Conservation (phyloP, 2,329 filamentous ascomycete genomes). For the Metarhizium sp. region DNA sequence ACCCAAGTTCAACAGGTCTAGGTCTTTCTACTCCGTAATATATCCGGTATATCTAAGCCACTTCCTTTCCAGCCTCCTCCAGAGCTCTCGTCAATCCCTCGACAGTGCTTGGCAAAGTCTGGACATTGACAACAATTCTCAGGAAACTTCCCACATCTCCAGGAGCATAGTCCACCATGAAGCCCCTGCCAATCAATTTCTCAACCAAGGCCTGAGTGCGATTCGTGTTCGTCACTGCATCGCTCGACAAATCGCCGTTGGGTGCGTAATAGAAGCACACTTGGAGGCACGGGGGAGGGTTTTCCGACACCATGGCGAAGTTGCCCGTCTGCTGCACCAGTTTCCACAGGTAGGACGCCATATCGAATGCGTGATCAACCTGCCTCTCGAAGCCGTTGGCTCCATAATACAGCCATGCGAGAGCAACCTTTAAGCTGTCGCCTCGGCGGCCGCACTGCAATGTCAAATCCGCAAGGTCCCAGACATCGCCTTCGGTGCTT, state of each 20-base stretch:
- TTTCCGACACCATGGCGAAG: constrained; percentile 63
- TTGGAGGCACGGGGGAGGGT: constrained; percentile 80
- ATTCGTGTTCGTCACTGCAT: constrained; percentile 35
- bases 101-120: constrained; percentile 42
- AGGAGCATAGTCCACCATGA: constrained; percentile 54
- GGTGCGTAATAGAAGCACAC: constrained; percentile 87
- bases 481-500: constrained; percentile 49
- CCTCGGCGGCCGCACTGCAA: constrained; percentile 85
- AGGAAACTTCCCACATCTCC: constrained; percentile 47
- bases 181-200: constrained; percentile 39
- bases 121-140: constrained; percentile 49
- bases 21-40: not conserved
- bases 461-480: constrained; percentile 87
- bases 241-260: constrained; percentile 33
- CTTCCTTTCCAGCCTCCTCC: constrained; percentile 31
- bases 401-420: constrained; percentile 88
- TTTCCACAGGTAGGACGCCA: constrained; percentile 58
- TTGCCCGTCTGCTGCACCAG: constrained; percentile 45
- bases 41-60: not conserved
- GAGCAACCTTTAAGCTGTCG: constrained; percentile 77
- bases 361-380: constrained; percentile 63
- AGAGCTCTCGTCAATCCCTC: constrained; percentile 45
- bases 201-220: constrained; percentile 39
- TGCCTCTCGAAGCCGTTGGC: constrained; percentile 59
- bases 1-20: not conserved